Conservation (phyloP, 1,284 basidiomycete genomes). For the Ceratobasidium sp. region DNA sequence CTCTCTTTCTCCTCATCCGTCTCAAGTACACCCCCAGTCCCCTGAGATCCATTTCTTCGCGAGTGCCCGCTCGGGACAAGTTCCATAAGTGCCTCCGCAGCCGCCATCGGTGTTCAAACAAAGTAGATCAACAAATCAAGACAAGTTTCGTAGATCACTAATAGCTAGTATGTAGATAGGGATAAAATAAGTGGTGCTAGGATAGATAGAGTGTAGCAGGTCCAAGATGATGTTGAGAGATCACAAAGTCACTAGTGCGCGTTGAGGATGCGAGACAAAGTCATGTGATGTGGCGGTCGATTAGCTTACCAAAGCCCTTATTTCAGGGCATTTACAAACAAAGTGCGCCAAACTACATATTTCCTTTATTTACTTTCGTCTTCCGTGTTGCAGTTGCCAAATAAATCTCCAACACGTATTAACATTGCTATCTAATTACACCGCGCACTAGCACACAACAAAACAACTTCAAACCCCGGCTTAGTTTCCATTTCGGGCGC, state of each 20-base stretch:
- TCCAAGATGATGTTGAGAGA: slow-evolving; percentile 15
- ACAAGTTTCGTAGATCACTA: neutral
- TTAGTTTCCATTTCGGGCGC: too few species aligned
- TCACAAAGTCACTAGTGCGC: slow-evolving; percentile 7
- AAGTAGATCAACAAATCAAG: neutral
- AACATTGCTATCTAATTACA: too few species aligned
- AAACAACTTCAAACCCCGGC: too few species aligned
- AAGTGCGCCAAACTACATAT: too few species aligned
- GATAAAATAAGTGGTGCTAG: neutral
- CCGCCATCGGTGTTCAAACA: slow-evolving; percentile 19
- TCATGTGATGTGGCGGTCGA: slow-evolving; percentile 24
- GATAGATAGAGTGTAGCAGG: neutral
- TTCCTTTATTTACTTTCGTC: too few species aligned
- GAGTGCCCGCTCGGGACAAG: slow-evolving; percentile 26
- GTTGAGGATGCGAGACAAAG: slow-evolving; percentile 40
- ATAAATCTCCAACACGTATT: too few species aligned
- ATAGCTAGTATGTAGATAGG: neutral
- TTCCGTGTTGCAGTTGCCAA: too few species aligned
- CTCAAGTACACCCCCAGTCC: slow-evolving; percentile 2
- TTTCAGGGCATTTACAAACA: neutral
- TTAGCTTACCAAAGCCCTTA: slow-evolving; percentile 38
- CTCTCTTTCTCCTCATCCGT: slow-evolving; percentile 35
- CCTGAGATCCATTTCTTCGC: slow-evolving; percentile 4
- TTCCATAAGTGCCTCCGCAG: slow-evolving; percentile 42
- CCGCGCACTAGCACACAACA: too few species aligned